phyloP scores from a whole-genome alignment of 2,329 filamentous ascomycete genomes.

The Epichloe coenophiala region DNA sequence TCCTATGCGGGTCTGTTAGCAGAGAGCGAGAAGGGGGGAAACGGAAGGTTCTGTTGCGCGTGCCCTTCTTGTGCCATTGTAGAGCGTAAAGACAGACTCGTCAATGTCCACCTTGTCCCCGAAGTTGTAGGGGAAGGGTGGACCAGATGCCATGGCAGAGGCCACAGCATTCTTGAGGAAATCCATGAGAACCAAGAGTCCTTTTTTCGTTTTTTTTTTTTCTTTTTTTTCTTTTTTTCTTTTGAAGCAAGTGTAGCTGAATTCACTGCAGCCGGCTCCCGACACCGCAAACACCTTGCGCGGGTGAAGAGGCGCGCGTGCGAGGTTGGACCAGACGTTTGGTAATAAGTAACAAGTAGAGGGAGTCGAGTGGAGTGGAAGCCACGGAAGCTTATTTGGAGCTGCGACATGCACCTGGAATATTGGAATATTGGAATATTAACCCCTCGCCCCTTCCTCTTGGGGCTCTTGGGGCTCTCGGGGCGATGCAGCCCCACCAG shows the following conservation, averaged over 20 bases:
- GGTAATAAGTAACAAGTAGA: no score
- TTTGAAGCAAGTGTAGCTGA: neutral
- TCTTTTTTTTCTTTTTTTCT: no score
- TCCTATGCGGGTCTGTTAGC: constrained; percentile 41
- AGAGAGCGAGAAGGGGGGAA: no score
- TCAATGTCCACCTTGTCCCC: constrained; percentile 87
- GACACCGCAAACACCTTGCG: neutral
- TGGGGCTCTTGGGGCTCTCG: neutral
- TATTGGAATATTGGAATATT: no score
- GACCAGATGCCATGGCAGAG: constrained; percentile 89
- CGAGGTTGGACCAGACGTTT: no score
- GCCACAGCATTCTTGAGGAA: constrained; percentile 96
- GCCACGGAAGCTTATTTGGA: no score
- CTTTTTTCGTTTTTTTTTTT: no score
- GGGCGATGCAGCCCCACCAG: neutral
- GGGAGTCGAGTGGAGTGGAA: no score
- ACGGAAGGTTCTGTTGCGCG: neutral
- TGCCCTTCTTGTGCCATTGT: constrained; percentile 83
- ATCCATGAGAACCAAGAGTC: constrained; percentile 52
- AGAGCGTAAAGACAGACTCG: constrained; percentile 89
- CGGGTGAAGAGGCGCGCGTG: neutral
- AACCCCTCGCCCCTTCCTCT: neutral
- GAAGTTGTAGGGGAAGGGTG: constrained; percentile 83
- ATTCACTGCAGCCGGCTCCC: neutral
- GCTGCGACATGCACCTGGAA: no score